A percentile compares a stretch with the other conserved stretches of the same genome.
These are phyloP conservation scores for Naematelia encephala DNA, from an alignment of 768 basidiomycete genomes.

Conservation along the genomic window DNA sequence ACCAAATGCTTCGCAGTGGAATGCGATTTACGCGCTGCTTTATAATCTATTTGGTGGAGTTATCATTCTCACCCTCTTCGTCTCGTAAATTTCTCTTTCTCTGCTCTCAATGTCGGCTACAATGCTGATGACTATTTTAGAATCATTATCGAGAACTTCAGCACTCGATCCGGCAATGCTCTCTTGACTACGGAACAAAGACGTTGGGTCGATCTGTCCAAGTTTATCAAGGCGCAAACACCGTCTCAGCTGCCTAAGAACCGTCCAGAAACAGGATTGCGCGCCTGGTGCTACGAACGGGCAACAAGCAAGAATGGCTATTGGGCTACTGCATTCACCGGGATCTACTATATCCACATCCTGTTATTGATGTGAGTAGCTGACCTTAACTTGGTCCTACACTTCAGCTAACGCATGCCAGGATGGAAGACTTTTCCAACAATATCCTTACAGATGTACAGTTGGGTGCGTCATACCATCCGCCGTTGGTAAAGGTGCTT, in stretches of 20 bases:
- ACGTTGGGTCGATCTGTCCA: constrained; percentile 91
- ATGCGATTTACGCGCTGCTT: constrained; percentile 84
- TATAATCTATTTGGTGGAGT: constrained; percentile 89
- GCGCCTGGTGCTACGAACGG: constrained; percentile 86
- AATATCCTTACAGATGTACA: constrained; percentile 54
- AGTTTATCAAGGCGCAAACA: constrained; percentile 76
- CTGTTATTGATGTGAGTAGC: constrained; percentile 53
- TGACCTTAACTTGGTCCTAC: not conserved
- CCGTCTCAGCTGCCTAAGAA: constrained; percentile 75
- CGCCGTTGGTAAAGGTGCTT: not conserved
- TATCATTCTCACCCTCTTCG: constrained; percentile 82
- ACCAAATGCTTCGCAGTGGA: constrained; percentile 68
- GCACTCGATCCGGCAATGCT: constrained; percentile 77
- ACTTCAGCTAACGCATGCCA: constrained; percentile 45
- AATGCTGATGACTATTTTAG: constrained; percentile 52
- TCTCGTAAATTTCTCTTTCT: constrained; percentile 62
- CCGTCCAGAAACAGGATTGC: constrained; percentile 58
- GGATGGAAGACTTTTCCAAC: constrained; percentile 73
- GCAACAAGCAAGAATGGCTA: constrained; percentile 89
- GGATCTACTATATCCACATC: constrained; percentile 76
- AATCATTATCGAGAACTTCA: constrained; percentile 94
- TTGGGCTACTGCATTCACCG: constrained; percentile 79
- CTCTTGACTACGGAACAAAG: constrained; percentile 79
- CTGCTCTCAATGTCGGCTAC: not conserved
- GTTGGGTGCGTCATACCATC: constrained; percentile 7